Evolutionary conservation across 2,329 filamentous ascomycete species (phyloP), one percentile per base, ranked within the genome.

Genomic region (Neospermospora avenae): DNA sequence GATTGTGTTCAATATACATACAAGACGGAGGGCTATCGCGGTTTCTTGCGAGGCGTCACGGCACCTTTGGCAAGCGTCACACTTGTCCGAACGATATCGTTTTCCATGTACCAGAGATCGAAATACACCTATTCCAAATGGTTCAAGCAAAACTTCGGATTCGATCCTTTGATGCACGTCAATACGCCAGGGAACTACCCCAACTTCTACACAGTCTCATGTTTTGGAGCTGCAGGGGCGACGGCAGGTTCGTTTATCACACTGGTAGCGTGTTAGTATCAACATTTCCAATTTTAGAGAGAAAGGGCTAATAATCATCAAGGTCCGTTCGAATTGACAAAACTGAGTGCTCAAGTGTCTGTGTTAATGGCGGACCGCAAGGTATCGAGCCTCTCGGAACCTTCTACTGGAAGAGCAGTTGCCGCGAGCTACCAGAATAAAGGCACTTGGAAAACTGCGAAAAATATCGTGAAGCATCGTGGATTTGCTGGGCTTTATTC

Each of bases 311-410:
- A 61, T 63, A 63, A 66, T 57, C 8, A 13, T 14, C 13, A 59
- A 88, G 86, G 85, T 71, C 91, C 91, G 1, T 96, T 96, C 72
- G 91, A 96, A 74, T 81, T 96, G 73, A 93, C 90, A n/a, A 96
- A 96, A 74, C 80, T 95, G 61, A 93, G 89, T 73, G 90, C 91
- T 16, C 91, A 96, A 73, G 88, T 95, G 20, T 92, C 91, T 1
- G 88, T 92, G 11, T 78, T 93, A 61, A 84, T 93, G 77, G 87
- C 88, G 18, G 78, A 81, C 60, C 78, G 82, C 65, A 79, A 80
- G 63, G 77, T 79, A 48, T 72, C 74, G 16, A 71, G 68, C 44
- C 35, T 70, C 24, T 70, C 70, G n/a, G 67, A 73, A 31, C 65
- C 71, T 55, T 71, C 72, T 55, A 69, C 55, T 48, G 48, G 61